phyloP scores from a whole-genome alignment of 805 yeast genomes.

The Torulaspora maleeae region DNA sequence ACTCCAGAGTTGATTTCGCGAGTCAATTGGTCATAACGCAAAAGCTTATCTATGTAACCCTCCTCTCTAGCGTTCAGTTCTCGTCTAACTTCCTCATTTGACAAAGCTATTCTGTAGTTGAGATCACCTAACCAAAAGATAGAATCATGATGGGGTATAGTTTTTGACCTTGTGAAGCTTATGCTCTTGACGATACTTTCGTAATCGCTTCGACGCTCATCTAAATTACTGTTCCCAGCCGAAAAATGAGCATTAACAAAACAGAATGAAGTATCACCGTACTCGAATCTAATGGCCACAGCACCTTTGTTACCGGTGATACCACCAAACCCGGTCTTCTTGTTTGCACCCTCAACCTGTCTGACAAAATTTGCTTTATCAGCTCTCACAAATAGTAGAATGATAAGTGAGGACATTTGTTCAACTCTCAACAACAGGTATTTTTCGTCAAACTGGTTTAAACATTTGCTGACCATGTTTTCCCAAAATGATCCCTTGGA shows the following conservation, averaged over 20 bases:
- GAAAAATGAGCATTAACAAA: conserved; percentile 89
- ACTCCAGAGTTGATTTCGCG: conserved; percentile 66
- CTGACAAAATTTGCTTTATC: conserved; percentile 51
- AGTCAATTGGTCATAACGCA: conserved; percentile 73
- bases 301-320: conserved; percentile 97
- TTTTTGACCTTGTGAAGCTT: conserved; percentile 69
- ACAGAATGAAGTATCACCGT: conserved; percentile 74
- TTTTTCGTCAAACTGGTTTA: conserved; percentile 51
- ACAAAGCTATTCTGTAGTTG: conserved; percentile 70
- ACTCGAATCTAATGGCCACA: conserved; percentile 83
- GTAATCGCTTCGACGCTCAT: conserved; percentile 84
- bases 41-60: conserved; percentile 40
- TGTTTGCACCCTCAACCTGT: conserved; percentile 88
- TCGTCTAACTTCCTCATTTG: conserved; percentile 69
- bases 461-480: conserved; percentile 51
- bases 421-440: conserved; percentile 70
- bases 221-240: conserved; percentile 78
- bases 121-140: conserved; percentile 94
- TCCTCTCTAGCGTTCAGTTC: conserved; percentile 45
- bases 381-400: conserved; percentile 58
- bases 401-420: conserved; percentile 63
- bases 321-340: conserved; percentile 94
- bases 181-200: conserved; percentile 70
- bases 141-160: conserved; percentile 76
- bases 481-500: conserved; percentile 80